Evolutionary conservation across 2,329 filamentous ascomycete species (phyloP).

Genomic region (Bertia moriformis): DNA sequence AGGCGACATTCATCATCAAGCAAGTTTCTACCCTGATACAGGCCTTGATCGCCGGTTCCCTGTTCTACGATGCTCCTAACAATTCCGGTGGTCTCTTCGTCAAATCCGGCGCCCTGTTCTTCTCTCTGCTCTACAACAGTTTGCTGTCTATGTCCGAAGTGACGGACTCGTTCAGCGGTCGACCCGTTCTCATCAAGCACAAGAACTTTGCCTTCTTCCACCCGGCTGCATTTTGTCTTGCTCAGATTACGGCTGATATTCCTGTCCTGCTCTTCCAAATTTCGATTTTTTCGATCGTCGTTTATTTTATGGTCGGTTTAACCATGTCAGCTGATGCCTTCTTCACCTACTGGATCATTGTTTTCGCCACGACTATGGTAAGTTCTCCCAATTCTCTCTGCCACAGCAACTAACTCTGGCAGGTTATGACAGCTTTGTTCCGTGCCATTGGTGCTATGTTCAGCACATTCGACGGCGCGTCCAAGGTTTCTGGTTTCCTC

Average conservation of each 20-base stretch:
- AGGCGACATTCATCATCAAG: slow-evolving; percentile 47
- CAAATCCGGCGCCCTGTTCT: slow-evolving; percentile 50
- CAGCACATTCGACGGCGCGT: slow-evolving; percentile 39
- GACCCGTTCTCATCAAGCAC: slow-evolving; percentile 44
- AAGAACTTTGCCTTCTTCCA: slow-evolving; percentile 41
- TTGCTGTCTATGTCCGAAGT: slow-evolving; percentile 54
- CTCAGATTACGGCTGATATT: slow-evolving; percentile 37
- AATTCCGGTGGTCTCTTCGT: slow-evolving; percentile 46
- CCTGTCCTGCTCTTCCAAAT: slow-evolving; percentile 43
- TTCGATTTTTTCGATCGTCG: slow-evolving; percentile 35
- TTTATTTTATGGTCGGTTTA: slow-evolving; percentile 52
- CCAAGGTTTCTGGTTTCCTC: slow-evolving; percentile 35
- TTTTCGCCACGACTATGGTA: slow-evolving; percentile 35
- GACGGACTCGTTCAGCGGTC: slow-evolving; percentile 42
- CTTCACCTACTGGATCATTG: slow-evolving; percentile 45
- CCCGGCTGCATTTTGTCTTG: slow-evolving; percentile 42
- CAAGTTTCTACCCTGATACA: slow-evolving; percentile 40
- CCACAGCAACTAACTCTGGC: not conserved
- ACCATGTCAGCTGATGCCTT: slow-evolving; percentile 33
- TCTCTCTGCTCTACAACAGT: slow-evolving; percentile 46
- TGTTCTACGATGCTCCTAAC: slow-evolving; percentile 50
- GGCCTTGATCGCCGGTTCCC: slow-evolving; percentile 47
- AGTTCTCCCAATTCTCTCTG: slow-evolving; percentile 6
- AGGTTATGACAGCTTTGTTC: slow-evolving; percentile 44
- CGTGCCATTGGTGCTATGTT: slow-evolving; percentile 39